Evolutionary conservation across 2,329 filamentous ascomycete genomes (phyloP), one percentile per base, ranked within the genome.

Genomic region (Cordyceps cicadae): DNA sequence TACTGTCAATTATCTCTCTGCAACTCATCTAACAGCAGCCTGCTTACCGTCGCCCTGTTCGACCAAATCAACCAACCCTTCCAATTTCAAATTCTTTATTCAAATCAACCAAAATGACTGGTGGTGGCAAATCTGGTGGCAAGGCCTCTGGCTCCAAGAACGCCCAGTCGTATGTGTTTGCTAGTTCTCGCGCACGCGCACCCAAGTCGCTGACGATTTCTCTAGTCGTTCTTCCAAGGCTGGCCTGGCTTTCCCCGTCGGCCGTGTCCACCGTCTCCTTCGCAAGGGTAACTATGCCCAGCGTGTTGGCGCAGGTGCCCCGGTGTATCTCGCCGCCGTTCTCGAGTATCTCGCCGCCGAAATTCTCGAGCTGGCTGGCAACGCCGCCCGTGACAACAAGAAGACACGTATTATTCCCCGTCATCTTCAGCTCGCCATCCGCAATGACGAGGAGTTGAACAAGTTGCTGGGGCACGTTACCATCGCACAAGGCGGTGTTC

Each of bases 381-480:
- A 99, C 79, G 94, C 94, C 72, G 94, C 94, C 66, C 93, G 94
- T 71, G 94, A 99, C 82, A 97, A 97, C 88, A 99, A 99, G 90
- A 97, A 97, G 89, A 99, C 93, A 67, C 92, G 94, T 89, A 99
- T 99, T 82, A 99, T 97, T 64, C 94, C 94, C 67, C 92, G 94
- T 79, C 94, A 99, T 80, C 87, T 99, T 53, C 94, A 99, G 83
- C 91, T 99, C 70, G 94, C 94, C 79, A 99, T 99, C 83, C 88
- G 94, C 74, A 97, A 97, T 82, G 93, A 97, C 78, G 93, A 97
- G 86, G 94, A 99, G 81, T 79, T 97, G 89, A 97, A 97, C 89
- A 97, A 96, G 86, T 88, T 96, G 65, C 84, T 96, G 67, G 92
- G 92, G 62, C 91, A 96, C 76, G 92, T 96, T 79, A 97, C 92